Percentiles rank a stretch among this genome's conserved stretches.
Conservation (phyloP, 805 yeast genomes). For the Zygoascus flipseniorum region DNA sequence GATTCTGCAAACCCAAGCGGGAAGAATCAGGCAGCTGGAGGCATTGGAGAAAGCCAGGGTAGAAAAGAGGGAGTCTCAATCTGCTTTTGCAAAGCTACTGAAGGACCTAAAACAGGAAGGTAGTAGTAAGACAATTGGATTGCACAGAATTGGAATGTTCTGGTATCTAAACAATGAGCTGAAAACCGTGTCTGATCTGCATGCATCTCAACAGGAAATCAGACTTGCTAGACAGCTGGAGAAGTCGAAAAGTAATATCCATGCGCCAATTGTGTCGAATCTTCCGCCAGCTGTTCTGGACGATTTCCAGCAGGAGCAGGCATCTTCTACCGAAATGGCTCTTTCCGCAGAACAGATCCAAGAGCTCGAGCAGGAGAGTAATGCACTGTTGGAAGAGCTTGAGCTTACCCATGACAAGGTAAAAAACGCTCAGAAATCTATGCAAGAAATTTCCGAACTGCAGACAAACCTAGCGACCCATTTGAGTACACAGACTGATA, state of each 20-base stretch:
- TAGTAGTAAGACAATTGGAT: conserved; percentile 19
- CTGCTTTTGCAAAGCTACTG: conserved; percentile 9
- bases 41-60: conserved; percentile 20
- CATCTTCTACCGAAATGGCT: background rate
- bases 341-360: conserved; percentile 19
- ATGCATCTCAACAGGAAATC: conserved; percentile 29
- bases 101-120: conserved; percentile 22
- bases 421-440: conserved; percentile 31
- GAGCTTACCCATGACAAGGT: conserved; percentile 30
- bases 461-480: conserved; percentile 71
- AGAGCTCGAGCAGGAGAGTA: conserved; percentile 29
- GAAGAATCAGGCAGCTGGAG: conserved; percentile 23
- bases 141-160: conserved; percentile 32
- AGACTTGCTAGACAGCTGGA: conserved; percentile 25
- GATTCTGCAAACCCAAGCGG: conserved; percentile 28
- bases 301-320: background rate
- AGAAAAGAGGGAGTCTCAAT: conserved; percentile 7
- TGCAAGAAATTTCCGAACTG: conserved; percentile 58
- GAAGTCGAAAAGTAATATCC: conserved; percentile 16
- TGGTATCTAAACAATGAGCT: conserved; percentile 27
- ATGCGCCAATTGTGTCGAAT: conserved; percentile 3
- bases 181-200: conserved; percentile 24
- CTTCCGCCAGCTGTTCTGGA: background rate
- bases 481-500: conserved; percentile 61
- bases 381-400: conserved; percentile 29